Evolutionary conservation across 257 asterid genomes (phyloP), one percentile per base, ranked within the genome.

Genomic region (Fraxinus quadrangulata): DNA sequence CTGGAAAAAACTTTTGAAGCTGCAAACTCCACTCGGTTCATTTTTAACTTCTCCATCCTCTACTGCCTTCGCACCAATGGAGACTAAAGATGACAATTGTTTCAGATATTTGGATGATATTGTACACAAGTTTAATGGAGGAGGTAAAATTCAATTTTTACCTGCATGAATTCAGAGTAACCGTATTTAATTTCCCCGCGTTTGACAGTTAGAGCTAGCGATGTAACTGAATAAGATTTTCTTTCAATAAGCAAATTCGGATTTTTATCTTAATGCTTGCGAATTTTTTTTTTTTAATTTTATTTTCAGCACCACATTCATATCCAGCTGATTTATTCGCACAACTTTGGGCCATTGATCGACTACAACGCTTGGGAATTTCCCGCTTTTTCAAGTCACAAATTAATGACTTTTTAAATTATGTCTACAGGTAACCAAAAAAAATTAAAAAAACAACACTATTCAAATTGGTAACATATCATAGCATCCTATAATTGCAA

Each of bases 321-420:
- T 82, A 78, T 40, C 90, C 90, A 19, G 83, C 80, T 19, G 88
- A 86, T 42, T 23, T 84, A 26, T 85, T 70, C 30, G 82, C 84
- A 9, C 81, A 79, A 59, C 80, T 82, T 12, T 86, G 86, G 87
- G 88, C 85, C 1, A 85, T 84, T 34, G 90, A 86, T 67, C 54
- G 86, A 21, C 78, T 86, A 13, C 82, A 80, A 76, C 83, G 88
- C 34, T 84, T 86, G 63, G 90, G 90, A 70, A 78, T 86, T 67
- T 82, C 87, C 9, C 83, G 82, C 5, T 79, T 59, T 56, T 86
- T 86, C 72, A 47, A 40, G 68, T 17, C 42, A 24, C 82, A 86
- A 70, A 78, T 84, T n/a, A 54, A 73, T n/a, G 78, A 80, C 21
- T 78, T 84, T 21, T 37, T 86, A 12, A 72, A 76, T 37, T 80